phyloP scores from a whole-genome alignment of 345 rosid genomes.

The Citropsis articulata region DNA sequence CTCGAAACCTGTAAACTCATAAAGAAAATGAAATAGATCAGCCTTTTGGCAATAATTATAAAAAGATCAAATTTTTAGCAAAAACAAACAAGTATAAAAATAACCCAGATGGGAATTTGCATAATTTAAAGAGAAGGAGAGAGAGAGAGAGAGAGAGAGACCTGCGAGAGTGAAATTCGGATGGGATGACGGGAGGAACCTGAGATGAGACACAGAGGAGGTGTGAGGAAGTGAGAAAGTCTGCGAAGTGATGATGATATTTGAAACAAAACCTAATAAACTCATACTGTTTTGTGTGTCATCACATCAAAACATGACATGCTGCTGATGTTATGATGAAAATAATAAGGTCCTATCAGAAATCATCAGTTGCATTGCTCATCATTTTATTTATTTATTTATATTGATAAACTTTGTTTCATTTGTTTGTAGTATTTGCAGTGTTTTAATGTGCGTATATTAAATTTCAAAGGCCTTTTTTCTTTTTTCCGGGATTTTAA shows the following conservation, averaged over 20 bases:
- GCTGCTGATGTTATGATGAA: background rate
- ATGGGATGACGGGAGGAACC: background rate
- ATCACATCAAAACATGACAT: background rate
- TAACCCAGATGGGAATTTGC: constrained; percentile 6
- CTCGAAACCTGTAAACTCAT: background rate
- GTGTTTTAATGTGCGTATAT: too few species aligned
- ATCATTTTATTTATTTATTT: background rate
- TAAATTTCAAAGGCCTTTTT: too few species aligned
- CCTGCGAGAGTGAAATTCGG: constrained; percentile 24
- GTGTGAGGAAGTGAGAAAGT: background rate
- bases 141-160: background rate
- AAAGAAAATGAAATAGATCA: background rate
- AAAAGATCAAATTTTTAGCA: background rate
- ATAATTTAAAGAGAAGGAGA: background rate
- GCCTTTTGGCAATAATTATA: background rate
- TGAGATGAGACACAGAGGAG: background rate
- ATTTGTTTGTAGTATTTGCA: too few species aligned
- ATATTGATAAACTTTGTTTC: background rate
- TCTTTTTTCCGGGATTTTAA: too few species aligned
- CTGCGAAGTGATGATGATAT: background rate
- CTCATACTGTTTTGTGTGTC: background rate
- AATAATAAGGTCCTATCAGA: background rate
- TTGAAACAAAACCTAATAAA: constrained; percentile 12
- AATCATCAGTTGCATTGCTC: background rate
- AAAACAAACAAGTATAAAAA: background rate